Evolutionary conservation across 805 yeast species (phyloP).

Genomic region (Metschnikowia aberdeeniae): DNA sequence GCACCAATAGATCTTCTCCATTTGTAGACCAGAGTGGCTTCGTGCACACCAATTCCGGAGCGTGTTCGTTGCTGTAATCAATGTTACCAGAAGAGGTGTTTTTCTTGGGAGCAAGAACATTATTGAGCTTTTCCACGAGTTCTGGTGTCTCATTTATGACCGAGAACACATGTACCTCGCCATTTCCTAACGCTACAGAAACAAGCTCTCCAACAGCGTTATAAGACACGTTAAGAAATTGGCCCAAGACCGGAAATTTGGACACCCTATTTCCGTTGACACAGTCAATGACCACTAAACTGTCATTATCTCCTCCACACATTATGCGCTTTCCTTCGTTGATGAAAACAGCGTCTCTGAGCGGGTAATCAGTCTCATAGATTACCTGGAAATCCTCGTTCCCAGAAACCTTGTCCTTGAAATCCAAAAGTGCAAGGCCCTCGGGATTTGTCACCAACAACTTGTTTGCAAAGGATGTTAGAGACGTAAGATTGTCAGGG

Average conservation of each 20-base stretch:
- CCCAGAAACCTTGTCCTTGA: slow-evolving; percentile 5
- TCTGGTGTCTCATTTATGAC: slow-evolving; percentile 54
- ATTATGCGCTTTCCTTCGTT: slow-evolving; percentile 57
- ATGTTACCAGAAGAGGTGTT: slow-evolving; percentile 30
- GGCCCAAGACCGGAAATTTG: slow-evolving; percentile 46
- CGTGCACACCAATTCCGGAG: slow-evolving; percentile 45
- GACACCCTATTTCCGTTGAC: slow-evolving; percentile 28
- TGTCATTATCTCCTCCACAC: slow-evolving; percentile 66
- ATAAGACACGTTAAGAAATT: slow-evolving; percentile 52
- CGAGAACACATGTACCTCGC: slow-evolving; percentile 53
- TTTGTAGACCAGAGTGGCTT: slow-evolving; percentile 66
- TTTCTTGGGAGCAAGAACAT: slow-evolving; percentile 37
- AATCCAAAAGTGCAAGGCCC: slow-evolving; percentile 31
- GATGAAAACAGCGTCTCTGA: slow-evolving; percentile 53
- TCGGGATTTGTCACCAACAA: slow-evolving; percentile 34
- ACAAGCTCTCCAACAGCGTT: slow-evolving; percentile 53
- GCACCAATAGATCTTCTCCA: slow-evolving; percentile 67
- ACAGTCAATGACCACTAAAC: slow-evolving; percentile 45
- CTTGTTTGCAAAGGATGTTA: slow-evolving; percentile 23
- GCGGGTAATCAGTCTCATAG: slow-evolving; percentile 42
- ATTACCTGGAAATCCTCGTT: slow-evolving; percentile 37
- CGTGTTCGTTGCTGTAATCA: slow-evolving; percentile 40
- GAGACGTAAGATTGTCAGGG: slow-evolving; percentile 42
- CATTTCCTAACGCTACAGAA: slow-evolving; percentile 57
- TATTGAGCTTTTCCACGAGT: slow-evolving; percentile 41